phyloP scores from a whole-genome alignment of 148 eudicot genomes.

The Vaccinium myrtillus region DNA sequence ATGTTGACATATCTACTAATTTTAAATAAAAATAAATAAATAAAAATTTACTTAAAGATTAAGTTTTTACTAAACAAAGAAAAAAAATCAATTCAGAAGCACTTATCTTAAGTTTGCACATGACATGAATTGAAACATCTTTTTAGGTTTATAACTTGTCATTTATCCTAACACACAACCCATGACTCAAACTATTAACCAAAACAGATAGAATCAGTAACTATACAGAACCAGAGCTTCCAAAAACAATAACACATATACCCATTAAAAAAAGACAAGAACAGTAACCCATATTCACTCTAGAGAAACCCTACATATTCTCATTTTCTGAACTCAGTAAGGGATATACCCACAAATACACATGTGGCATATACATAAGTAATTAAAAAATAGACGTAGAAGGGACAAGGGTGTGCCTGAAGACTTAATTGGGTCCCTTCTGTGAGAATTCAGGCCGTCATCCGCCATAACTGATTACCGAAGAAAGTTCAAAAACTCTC shows the following conservation, averaged over 20 bases:
- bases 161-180: background rate
- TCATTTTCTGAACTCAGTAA: background rate
- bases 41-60: no score
- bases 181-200: background rate
- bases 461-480: constrained; percentile 53
- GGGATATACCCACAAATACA: background rate
- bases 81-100: no score
- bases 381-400: background rate
- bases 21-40: no score
- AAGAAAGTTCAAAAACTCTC: background rate
- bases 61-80: no score
- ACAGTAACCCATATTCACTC: background rate
- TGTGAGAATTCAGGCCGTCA: constrained; percentile 44
- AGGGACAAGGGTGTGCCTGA: constrained; percentile 43
- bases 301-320: background rate
- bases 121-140: background rate
- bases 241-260: background rate
- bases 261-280: background rate
- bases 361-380: background rate
- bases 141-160: background rate
- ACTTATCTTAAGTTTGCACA: background rate
- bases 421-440: constrained; percentile 68
- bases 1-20: no score
- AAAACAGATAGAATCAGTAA: background rate
- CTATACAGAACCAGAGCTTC: background rate